phyloP scores from a whole-genome alignment of 1,284 basidiomycete species.

The Leccinum subrobustum region DNA sequence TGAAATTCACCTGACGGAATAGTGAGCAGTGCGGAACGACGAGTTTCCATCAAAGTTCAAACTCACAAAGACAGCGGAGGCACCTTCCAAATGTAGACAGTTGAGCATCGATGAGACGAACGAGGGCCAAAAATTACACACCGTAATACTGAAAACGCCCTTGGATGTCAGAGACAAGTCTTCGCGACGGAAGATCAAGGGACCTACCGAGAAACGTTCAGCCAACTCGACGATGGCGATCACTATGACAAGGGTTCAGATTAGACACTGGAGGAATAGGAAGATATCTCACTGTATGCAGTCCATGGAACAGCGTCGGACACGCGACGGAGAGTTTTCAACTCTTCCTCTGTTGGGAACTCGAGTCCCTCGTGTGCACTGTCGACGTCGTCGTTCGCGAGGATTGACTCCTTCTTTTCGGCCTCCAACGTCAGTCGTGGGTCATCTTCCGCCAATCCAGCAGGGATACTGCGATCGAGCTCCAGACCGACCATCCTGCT shows the following conservation, averaged over 20 bases:
- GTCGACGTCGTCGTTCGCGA: conserved; percentile 32
- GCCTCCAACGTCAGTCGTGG: conserved; percentile 1
- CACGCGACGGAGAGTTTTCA: conserved; percentile 57
- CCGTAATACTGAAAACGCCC: conserved; percentile 35
- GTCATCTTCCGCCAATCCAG: conserved; percentile 5
- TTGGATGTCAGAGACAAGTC: background rate
- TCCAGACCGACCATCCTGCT: conserved; percentile 13
- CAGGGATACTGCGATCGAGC: conserved; percentile 5
- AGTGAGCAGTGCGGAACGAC: conserved; percentile 16
- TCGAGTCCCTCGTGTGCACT: conserved; percentile 55
- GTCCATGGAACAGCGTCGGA: conserved; percentile 63
- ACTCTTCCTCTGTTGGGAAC: conserved; percentile 72
- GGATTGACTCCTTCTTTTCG: conserved; percentile 19
- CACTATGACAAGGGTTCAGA: conserved; percentile 38
- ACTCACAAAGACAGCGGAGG: conserved; percentile 62
- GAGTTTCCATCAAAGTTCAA: conserved; percentile 15
- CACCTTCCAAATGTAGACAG: conserved; percentile 49
- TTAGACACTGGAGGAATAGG: conserved; percentile 8
- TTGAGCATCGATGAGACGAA: conserved; percentile 1
- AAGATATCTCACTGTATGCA: conserved; percentile 53
- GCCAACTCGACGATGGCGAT: conserved; percentile 72
- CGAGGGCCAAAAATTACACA: conserved; percentile 13
- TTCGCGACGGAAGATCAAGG: background rate
- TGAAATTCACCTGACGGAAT: conserved; percentile 58
- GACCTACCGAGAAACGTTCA: conserved; percentile 69